Percentiles rank a stretch among this genome's conserved stretches.
These are phyloP conservation scores for Tremella fuciformis DNA, from an alignment of 768 basidiomycete genomes.

Conservation along the genomic window DNA sequence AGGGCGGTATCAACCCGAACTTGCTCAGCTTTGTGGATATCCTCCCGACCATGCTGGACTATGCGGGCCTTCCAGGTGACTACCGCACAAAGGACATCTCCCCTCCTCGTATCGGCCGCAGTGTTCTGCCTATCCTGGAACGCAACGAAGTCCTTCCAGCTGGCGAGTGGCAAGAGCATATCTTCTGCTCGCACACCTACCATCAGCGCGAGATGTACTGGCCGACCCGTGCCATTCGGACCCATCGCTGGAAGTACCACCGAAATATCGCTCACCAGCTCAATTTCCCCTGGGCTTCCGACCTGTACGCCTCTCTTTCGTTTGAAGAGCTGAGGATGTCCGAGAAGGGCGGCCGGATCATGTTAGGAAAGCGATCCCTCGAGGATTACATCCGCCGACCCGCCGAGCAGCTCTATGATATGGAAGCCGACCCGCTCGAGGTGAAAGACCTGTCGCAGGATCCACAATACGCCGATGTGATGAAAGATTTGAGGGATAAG, in stretches of 20 bases:
- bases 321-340: conserved; percentile 21
- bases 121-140: conserved; percentile 18
- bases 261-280: conserved; percentile 31
- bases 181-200: conserved; percentile 31
- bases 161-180: conserved; percentile 23
- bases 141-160: conserved; percentile 7
- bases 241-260: conserved; percentile 24
- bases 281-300: conserved; percentile 29
- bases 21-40: conserved; percentile 28
- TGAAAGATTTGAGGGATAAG: conserved; percentile 9
- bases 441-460: conserved; percentile 19
- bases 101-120: conserved; percentile 14
- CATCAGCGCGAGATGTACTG: conserved; percentile 29
- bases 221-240: conserved; percentile 22
- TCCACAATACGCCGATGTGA: conserved; percentile 4
- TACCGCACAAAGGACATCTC: conserved; percentile 4
- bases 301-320: conserved; percentile 22
- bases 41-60: conserved; percentile 25
- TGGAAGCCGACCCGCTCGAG: conserved; percentile 24
- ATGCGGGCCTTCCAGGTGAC: conserved; percentile 7
- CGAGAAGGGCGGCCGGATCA: neutral
- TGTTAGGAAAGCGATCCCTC: conserved; percentile 17
- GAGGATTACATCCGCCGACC: conserved; percentile 22
- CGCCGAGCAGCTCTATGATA: conserved; percentile 27
- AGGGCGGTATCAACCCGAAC: conserved; percentile 23